phyloP scores from a whole-genome alignment of 495 filamentous ascomycete genomes.

The Penicillium psychrofluorescens region DNA sequence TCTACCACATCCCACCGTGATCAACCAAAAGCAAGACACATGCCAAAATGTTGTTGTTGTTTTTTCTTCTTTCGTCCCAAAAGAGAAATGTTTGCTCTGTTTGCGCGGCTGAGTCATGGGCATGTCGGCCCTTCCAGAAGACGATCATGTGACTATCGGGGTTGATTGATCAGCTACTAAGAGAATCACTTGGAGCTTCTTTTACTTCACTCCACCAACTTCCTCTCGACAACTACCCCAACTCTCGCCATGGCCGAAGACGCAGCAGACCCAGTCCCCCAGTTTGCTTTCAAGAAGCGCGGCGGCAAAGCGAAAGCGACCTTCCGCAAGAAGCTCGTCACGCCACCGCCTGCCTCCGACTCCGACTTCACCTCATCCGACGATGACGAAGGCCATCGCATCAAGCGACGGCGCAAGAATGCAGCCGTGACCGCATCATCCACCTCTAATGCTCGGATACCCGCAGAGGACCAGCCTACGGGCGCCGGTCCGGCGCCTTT shows the following conservation, averaged over 20 bases:
- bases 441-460: constrained; percentile 23
- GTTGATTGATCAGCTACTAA: too few species aligned
- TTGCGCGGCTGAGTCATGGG: constrained; percentile 7
- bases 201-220: not conserved
- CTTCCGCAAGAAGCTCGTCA: constrained; percentile 74
- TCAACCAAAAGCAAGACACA: constrained; percentile 1
- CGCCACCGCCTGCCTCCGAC: constrained; percentile 61
- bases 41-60: constrained; percentile 5
- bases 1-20: too few species aligned
- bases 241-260: constrained; percentile 12
- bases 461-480: constrained; percentile 51
- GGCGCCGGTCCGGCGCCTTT: constrained; percentile 43
- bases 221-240: not conserved
- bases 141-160: not conserved
- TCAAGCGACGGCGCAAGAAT: constrained; percentile 74
- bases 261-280: constrained; percentile 11
- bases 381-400: constrained; percentile 61
- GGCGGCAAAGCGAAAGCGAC: constrained; percentile 63
- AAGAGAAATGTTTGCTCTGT: constrained; percentile 12
- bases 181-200: too few species aligned
- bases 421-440: constrained; percentile 51
- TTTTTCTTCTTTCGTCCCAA: constrained; percentile 3
- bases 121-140: constrained; percentile 4
- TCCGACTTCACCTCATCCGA: constrained; percentile 70
- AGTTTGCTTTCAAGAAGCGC: constrained; percentile 75